A percentile compares a stretch with the other conserved stretches of the same genome.
Evolutionary conservation across 2,329 filamentous ascomycete species (phyloP).

Genomic region (Emergomyces orientalis): DNA sequence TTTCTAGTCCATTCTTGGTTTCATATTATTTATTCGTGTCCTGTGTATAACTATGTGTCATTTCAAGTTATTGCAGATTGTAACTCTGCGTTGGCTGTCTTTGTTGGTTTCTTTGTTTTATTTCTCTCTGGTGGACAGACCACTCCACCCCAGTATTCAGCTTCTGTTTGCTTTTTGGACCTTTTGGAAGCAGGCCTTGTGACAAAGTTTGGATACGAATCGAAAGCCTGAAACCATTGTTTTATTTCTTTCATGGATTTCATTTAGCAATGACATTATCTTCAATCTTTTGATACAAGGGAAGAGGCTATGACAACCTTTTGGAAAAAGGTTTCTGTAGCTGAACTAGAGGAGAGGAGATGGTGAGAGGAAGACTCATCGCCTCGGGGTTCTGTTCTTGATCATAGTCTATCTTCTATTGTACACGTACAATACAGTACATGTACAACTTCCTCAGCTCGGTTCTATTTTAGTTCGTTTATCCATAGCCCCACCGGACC

Average conservation of each 20-base stretch:
- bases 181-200: not conserved
- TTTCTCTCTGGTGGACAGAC: not conserved
- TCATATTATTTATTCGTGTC: not conserved
- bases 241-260: not conserved
- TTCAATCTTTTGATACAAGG: not conserved
- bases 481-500: not conserved
- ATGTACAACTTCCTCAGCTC: not conserved
- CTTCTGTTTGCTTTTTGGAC: not conserved
- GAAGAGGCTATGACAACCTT: too few relatives aligned
- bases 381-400: not conserved
- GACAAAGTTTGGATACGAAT: not conserved
- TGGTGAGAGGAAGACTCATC: not conserved
- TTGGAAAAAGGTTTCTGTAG: not conserved
- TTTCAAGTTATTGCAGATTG: not conserved
- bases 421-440: too few relatives aligned
- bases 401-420: not conserved
- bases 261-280: not conserved
- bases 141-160: not conserved
- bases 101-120: slow-evolving; percentile 5
- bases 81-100: not conserved
- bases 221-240: not conserved
- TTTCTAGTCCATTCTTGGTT: not conserved
- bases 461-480: not conserved
- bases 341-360: not conserved
- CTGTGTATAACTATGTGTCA: not conserved